Evolutionary conservation across 2,329 filamentous ascomycete species (phyloP), one percentile per base, ranked within the genome.

Genomic region (Fusarium robinianum): DNA sequence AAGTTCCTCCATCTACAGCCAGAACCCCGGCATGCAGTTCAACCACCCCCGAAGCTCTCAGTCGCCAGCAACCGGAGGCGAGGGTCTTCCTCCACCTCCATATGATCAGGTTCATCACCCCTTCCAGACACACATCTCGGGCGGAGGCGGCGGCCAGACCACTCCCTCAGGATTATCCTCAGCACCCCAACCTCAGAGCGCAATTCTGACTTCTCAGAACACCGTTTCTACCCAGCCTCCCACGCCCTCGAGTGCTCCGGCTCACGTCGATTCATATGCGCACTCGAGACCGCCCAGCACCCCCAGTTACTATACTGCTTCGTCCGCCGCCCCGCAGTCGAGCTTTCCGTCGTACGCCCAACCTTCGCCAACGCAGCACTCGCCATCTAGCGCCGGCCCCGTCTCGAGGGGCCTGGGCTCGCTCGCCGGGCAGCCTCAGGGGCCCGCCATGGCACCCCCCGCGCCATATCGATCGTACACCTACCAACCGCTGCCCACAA

Each of bases 81-180:
- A 89, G 62, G 77, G 76, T 34, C 72, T 91, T 41, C 79, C 86
- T 48, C 75, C 80, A 41, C 81, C 85, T 47, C 78, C 84, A 6
- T 89, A 85, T 67, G 84, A 87, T 52, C 74, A 81, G 50, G 81
- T 83, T 54, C 76, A 85, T 48, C 79, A 83, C 30, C 75, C 83
- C 22, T 89, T 85, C 64, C 77, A 83, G 48, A 78, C 79, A 54
- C 72, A 80, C 12, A 76, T 83, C 62, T 75, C 78, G 8, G 53
- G 53, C 19, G 62, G 61, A 16, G 78, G 79, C 40, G 62, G 64
- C 24, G 61, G 63, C 26, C 67, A 71, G 38, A 66, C 63, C 16
- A 65, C 52, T 47, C 64, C 56, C 32, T 53, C 60, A 27, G 48
- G 49, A 30, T 32, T 64, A 29, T 51, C 48, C 16, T 63, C 67